Evolutionary conservation across 148 eudicot genomes (phyloP), one percentile per base, ranked within the genome.

Genomic region (Arctostaphylos glauca): DNA sequence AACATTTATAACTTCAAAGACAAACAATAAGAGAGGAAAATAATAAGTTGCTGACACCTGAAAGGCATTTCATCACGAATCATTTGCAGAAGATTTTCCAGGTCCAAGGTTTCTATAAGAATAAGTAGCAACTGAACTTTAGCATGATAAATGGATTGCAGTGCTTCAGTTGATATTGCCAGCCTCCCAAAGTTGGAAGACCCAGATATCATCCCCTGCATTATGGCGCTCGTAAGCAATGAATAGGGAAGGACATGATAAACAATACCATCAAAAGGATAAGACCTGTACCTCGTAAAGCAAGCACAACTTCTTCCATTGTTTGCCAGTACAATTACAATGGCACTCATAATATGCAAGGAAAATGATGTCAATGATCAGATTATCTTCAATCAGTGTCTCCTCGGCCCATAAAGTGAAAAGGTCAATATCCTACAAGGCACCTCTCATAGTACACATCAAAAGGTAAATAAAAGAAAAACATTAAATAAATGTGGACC

Each of bases 331-430:
- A 85, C 95, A 93, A 77, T 86, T 87, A 86, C 93, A 92, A 82
- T 93, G 88, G 66, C 93, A 94, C 88, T 92, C 99, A 43, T 92
- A 94, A 86, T 94, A 96, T 60, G 84, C 90, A 84, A 96, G 95
- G 87, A 96, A 94, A 64, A 96, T 89, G 81, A 96, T 91, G 81
- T 96, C 99, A 88, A 96, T 88, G 80, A 96, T 88, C 81, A 96
- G 81, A 85, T 92, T 96, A 76, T 85, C 94, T 90, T 96, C 99
- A 83, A 90, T 87, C 71, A 96, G 90, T 70, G 86, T 94, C 88
- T 92, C 99, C 89, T 96, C 99, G 86, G 97, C 98, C 99, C 99
- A 96, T 78, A 94, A 86, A 81, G 89, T 84, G 83, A 91, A 91
- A 77, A 92, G 90, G 74, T 96, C 97, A 76, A 88, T 89, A 88